Conservation (phyloP, 805 yeast genomes). For the Saccharomycopsis sp. region DNA sequence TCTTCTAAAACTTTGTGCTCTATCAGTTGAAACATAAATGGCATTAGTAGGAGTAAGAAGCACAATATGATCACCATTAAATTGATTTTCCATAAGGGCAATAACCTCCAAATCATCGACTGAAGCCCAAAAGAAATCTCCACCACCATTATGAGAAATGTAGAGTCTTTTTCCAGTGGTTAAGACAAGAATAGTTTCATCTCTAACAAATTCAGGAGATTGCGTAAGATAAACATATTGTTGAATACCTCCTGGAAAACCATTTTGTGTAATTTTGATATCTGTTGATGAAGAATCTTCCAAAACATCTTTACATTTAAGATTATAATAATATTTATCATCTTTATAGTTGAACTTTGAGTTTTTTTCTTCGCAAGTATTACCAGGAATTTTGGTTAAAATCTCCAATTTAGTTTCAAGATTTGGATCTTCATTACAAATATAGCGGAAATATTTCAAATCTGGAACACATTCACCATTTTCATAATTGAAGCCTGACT, state of each 20-base stretch:
- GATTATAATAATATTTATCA: conserved; percentile 22
- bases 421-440: conserved; percentile 20
- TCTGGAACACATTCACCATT: conserved; percentile 40
- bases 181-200: conserved; percentile 55
- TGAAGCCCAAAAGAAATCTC: conserved; percentile 32
- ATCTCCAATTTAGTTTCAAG: conserved; percentile 20
- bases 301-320: conserved; percentile 21
- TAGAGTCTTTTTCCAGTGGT: conserved; percentile 43
- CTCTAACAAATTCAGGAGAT: conserved; percentile 33
- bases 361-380: conserved; percentile 28
- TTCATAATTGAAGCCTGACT: conserved; percentile 34
- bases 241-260: conserved; percentile 41
- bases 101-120: conserved; percentile 32
- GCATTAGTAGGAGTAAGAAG: conserved; percentile 35
- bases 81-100: conserved; percentile 53
- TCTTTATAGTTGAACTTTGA: conserved; percentile 22
- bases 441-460: conserved; percentile 20
- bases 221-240: conserved; percentile 56
- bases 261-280: conserved; percentile 30
- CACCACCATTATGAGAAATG: conserved; percentile 67
- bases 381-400: conserved; percentile 28
- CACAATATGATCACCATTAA: conserved; percentile 41
- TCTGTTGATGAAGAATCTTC: conserved; percentile 19
- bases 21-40: conserved; percentile 53
- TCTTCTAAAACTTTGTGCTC: conserved; percentile 47